Base-by-base conservation (phyloP, 306 rosid genomes). In the Nissolia schottii region DNA sequence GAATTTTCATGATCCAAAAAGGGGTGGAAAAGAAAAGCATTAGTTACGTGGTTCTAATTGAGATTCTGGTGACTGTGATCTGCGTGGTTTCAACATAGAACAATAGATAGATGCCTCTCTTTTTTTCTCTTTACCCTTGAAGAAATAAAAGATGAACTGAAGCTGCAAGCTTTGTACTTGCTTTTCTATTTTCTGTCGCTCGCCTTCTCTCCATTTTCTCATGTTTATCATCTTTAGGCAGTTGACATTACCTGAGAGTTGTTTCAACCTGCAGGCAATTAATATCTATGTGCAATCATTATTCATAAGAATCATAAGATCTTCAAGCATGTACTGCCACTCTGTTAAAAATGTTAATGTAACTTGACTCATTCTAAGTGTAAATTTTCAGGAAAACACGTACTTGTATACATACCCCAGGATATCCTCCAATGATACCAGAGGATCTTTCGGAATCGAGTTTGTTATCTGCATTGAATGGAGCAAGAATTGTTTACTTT, bases 361-460 rank as follows among this genome's bases (percentile, higher is more conserved):
- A 59, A 63, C 40, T 79, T 76, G 43, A 64, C 64, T 78, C 46
- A 67, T 77, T 65, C 45, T 22, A 41, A 61, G 63, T 46, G 65
- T 61, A 10, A 49, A 63, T 74, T 83, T 75, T 76, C 87, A 95
- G 99, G 89, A 88, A 89, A 66, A 95, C 96, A 28, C 96, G 99
- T 6, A 95, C 99, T 45, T 91, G 99, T 73, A 91, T 94, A 61
- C 87, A 82, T 84, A 91, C 97, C 65, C 84, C 96, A 13, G 99
- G 97, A 65, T 84, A 90, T 86, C 97, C 97, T 85, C 87, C 90
- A 53, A 83, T 91, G 97, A 67, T 76, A 61, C 96, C 96, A 13
- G 84, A 81, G 8, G 96, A 95, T 40, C 91, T 95, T 75, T 18
- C 96, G 3, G 79, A 43, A 64, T 80, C 85, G 13, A 89, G 84